phyloP scores from a whole-genome alignment of 495 filamentous ascomycete species.

The Penicillium parvum region DNA sequence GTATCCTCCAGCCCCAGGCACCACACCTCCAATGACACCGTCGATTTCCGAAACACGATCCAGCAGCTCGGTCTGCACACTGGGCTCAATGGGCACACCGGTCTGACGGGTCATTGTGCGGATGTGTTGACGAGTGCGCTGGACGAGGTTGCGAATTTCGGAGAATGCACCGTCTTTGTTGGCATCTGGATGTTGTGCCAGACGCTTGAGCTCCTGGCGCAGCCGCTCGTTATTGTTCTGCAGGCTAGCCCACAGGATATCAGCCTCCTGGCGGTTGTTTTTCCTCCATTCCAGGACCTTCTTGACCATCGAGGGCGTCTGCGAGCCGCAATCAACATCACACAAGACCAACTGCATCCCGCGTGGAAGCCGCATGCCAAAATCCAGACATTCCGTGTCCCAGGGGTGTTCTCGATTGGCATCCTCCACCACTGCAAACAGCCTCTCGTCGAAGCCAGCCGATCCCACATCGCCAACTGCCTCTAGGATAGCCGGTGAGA shows the following conservation, averaged over 20 bases:
- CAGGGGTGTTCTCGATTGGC: conserved; percentile 50
- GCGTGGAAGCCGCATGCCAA: conserved; percentile 57
- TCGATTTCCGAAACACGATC: conserved; percentile 66
- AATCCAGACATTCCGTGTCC: conserved; percentile 71
- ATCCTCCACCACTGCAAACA: conserved; percentile 63
- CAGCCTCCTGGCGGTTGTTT: conserved; percentile 60
- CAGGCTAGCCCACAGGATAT: conserved; percentile 64
- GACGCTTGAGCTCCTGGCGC: conserved; percentile 53
- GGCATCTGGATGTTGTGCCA: conserved; percentile 31
- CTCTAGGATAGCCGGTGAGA: conserved; percentile 73
- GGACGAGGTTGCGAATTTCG: conserved; percentile 40
- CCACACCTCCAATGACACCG: conserved; percentile 86
- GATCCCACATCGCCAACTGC: conserved; percentile 58
- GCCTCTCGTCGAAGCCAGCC: conserved; percentile 57
- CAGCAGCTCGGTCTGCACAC: conserved; percentile 75
- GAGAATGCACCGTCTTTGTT: conserved; percentile 27
- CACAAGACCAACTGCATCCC: conserved; percentile 79
- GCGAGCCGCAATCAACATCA: conserved; percentile 91
- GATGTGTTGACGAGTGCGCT: conserved; percentile 56
- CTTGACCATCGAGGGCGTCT: conserved; percentile 93
- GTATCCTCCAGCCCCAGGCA: conserved; percentile 90
- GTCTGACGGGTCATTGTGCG: conserved; percentile 68
- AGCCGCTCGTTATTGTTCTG: conserved; percentile 72
- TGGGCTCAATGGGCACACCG: conserved; percentile 86
- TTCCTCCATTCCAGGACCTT: conserved; percentile 80